Evolutionary conservation across 305 asterid genomes (phyloP).

Genomic region (Plantago coronopus): DNA sequence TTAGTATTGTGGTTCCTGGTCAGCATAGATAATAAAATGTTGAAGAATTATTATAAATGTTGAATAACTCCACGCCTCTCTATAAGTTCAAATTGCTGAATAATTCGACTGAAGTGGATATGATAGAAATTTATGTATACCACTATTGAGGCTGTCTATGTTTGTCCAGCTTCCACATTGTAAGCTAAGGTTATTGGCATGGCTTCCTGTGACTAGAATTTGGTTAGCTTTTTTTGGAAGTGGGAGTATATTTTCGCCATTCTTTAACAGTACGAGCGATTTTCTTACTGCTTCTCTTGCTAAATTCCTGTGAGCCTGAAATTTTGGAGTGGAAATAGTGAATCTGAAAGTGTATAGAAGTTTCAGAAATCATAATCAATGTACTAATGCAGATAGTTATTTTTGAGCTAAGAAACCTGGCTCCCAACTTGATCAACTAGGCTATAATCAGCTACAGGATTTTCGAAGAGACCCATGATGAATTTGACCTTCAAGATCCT

Average conservation of each 20-base stretch:
- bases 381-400: not conserved
- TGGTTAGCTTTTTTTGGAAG: conserved; percentile 23
- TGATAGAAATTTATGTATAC: conserved; percentile 17
- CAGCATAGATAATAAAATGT: not conserved
- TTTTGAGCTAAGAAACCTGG: conserved; percentile 9
- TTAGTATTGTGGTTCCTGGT: conserved; percentile 46
- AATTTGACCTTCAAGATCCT: conserved; percentile 38
- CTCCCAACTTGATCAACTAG: conserved; percentile 33
- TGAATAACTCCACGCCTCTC: not conserved
- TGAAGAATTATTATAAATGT: not conserved
- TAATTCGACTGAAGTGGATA: too few species aligned
- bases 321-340: not conserved
- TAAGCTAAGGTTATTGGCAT: conserved; percentile 38
- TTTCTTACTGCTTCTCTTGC: conserved; percentile 29
- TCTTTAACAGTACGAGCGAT: conserved; percentile 26
- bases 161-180: conserved; percentile 48
- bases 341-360: too few species aligned
- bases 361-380: too few species aligned
- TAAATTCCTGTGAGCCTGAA: conserved; percentile 25
- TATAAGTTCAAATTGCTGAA: too few species aligned
- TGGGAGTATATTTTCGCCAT: conserved; percentile 20
- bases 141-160: conserved; percentile 28
- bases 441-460: conserved; percentile 36
- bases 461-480: conserved; percentile 33
- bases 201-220: conserved; percentile 41